phyloP scores from a whole-genome alignment of 164 flowering plant genomes.

The Saururus chinensis region DNA sequence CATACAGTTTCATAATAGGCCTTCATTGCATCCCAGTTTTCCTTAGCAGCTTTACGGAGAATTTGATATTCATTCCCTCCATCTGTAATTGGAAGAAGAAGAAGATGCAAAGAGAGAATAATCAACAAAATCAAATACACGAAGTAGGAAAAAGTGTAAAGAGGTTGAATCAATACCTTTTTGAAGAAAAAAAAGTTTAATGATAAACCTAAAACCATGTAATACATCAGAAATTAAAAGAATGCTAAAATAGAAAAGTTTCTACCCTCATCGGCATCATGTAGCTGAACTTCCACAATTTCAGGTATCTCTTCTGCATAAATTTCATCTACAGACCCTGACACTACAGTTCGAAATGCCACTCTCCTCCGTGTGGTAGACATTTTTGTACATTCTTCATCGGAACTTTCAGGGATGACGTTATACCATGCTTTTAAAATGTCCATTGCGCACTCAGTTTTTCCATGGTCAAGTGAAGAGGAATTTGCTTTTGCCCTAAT shows the following conservation, averaged over 20 bases:
- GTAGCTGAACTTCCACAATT: background rate
- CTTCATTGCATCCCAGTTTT: conserved; percentile 45
- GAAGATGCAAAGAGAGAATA: background rate
- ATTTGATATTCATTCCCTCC: conserved; percentile 30
- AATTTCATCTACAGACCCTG: background rate
- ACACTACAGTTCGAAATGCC: background rate
- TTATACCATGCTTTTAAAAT: conserved; percentile 1
- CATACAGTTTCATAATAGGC: conserved; percentile 63
- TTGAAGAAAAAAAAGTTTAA: no score
- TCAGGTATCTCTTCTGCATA: background rate
- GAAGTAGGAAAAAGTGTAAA: background rate
- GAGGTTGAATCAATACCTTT: background rate
- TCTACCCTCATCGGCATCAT: background rate
- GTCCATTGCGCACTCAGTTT: background rate
- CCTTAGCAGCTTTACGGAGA: conserved; percentile 43
- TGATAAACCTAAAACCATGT: background rate
- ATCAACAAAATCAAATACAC: background rate
- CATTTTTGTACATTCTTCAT: background rate
- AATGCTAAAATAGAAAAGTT: background rate
- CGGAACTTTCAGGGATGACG: background rate
- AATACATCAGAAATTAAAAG: background rate
- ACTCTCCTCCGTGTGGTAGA: background rate
- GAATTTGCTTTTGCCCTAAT: background rate
- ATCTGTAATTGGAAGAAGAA: conserved; percentile 10
- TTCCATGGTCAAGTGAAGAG: background rate